phyloP scores from a whole-genome alignment of 148 eudicot species.

The Diospyros kaki region DNA sequence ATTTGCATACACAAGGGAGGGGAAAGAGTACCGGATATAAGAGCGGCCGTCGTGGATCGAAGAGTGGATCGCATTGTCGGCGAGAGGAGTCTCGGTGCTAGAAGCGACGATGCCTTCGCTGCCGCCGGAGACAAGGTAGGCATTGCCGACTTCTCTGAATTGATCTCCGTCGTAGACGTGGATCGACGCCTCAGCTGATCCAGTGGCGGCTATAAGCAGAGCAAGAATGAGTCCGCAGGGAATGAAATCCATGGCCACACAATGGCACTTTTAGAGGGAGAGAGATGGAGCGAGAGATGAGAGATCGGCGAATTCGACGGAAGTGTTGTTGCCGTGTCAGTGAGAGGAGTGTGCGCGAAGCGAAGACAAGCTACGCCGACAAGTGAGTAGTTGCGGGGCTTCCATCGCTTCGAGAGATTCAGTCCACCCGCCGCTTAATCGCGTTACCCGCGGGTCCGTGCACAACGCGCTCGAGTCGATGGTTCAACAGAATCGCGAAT shows the following conservation, averaged over 20 bases:
- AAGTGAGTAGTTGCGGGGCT: background rate
- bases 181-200: conserved; percentile 51
- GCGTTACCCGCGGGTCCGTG: background rate
- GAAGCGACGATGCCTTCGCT: conserved; percentile 77
- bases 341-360: background rate
- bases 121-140: conserved; percentile 80
- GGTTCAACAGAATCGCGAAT: too few relatives aligned
- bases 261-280: conserved; percentile 5
- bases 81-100: conserved; percentile 26
- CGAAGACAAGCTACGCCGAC: background rate
- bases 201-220: conserved; percentile 19
- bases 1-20: background rate
- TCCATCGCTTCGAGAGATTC: background rate
- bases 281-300: conserved; percentile 18
- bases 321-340: background rate
- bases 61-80: conserved; percentile 23
- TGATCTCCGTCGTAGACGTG: conserved; percentile 63
- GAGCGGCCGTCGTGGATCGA: conserved; percentile 56
- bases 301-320: conserved; percentile 32
- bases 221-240: conserved; percentile 12
- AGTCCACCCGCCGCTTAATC: background rate
- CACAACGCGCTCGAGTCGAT: too few relatives aligned
- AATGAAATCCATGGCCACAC: conserved; percentile 23
- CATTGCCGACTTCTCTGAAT: conserved; percentile 81
- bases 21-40: conserved; percentile 50